phyloP scores from a whole-genome alignment of 2,329 filamentous ascomycete genomes.

The Passalora sequoiae region DNA sequence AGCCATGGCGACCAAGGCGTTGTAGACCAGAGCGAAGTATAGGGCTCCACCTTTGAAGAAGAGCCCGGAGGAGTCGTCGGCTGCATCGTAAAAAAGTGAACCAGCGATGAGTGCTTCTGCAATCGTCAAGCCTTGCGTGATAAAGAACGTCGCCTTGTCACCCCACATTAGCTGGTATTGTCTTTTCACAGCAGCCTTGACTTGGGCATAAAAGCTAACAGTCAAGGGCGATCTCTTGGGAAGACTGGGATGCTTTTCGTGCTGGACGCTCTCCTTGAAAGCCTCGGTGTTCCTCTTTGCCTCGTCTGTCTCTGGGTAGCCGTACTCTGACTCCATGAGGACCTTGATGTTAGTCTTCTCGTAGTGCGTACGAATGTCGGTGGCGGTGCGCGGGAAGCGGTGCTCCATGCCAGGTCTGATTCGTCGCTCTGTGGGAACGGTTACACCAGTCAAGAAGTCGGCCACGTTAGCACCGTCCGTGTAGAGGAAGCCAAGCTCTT shows the following conservation, averaged over 20 bases:
- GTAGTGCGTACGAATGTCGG: conserved; percentile 47
- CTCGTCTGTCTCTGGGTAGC: conserved; percentile 49
- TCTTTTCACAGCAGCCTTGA: conserved; percentile 52
- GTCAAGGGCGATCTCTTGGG: conserved; percentile 54
- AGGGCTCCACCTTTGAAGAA: conserved; percentile 61
- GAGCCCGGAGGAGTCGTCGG: conserved; percentile 53
- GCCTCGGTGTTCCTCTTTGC: conserved; percentile 48
- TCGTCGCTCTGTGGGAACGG: conserved; percentile 49
- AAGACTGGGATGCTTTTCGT: conserved; percentile 54
- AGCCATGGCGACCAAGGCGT: conserved; percentile 58
- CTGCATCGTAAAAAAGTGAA: conserved; percentile 63
- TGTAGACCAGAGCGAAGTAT: conserved; percentile 61
- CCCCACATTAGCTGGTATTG: conserved; percentile 64
- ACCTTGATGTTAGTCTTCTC: conserved; percentile 48
- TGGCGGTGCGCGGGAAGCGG: conserved; percentile 42
- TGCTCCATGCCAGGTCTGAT: conserved; percentile 42
- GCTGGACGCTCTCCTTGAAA: conserved; percentile 50
- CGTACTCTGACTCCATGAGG: conserved; percentile 52
- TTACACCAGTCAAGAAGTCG: conserved; percentile 62
- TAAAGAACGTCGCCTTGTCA: conserved; percentile 58
- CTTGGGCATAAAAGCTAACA: conserved; percentile 51
- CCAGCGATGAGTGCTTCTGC: conserved; percentile 59
- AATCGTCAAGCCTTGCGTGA: conserved; percentile 57
- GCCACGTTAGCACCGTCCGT: conserved; percentile 58
- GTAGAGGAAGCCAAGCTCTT: conserved; percentile 59